Evolutionary conservation across 225 moss, liverwort and hornwort species (phyloP).

Genomic region (Lunularia cruciata): DNA sequence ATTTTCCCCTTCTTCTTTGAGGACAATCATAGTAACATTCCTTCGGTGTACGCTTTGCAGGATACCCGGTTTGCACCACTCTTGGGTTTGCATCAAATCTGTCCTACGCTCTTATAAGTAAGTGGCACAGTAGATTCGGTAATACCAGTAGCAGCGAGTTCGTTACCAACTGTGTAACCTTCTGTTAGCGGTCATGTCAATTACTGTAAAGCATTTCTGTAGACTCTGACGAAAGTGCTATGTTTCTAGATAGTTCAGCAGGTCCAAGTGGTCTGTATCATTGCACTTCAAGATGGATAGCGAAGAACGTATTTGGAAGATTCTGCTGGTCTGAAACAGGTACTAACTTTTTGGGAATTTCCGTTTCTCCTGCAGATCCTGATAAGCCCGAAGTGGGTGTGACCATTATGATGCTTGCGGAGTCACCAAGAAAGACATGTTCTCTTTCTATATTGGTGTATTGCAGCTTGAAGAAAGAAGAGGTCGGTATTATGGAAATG

Average conservation of each 20-base stretch:
- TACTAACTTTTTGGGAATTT: background rate
- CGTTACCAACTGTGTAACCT: too few relatives aligned
- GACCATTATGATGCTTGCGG: constrained; percentile 61
- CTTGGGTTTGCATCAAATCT: constrained; percentile 36
- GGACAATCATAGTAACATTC: too few relatives aligned
- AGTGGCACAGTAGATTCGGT: constrained; percentile 1
- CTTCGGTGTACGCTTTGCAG: constrained; percentile 20
- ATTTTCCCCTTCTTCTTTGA: too few relatives aligned
- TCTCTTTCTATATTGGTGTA: constrained; percentile 64
- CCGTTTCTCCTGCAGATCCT: constrained; percentile 45
- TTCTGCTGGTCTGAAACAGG: too few relatives aligned
- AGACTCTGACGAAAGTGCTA: too few relatives aligned
- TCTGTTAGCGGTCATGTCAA: too few relatives aligned
- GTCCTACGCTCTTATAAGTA: constrained; percentile 42
- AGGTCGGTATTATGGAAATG: constrained; percentile 38
- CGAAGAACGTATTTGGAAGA: too few relatives aligned
- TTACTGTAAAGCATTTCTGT: too few relatives aligned
- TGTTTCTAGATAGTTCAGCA: too few relatives aligned
- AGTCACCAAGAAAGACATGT: constrained; percentile 41
- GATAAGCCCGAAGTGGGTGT: constrained; percentile 71
- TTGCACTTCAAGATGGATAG: too few relatives aligned
- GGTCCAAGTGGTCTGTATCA: too few relatives aligned
- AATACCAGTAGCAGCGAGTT: too few relatives aligned
- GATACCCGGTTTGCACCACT: constrained; percentile 41
- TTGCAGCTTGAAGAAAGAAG: constrained; percentile 51